A percentile compares a stretch with the other conserved stretches of the same genome.
These are phyloP conservation scores for Crithidia thermophila DNA, from an alignment of 208 protist species.

Conservation along the genomic window DNA sequence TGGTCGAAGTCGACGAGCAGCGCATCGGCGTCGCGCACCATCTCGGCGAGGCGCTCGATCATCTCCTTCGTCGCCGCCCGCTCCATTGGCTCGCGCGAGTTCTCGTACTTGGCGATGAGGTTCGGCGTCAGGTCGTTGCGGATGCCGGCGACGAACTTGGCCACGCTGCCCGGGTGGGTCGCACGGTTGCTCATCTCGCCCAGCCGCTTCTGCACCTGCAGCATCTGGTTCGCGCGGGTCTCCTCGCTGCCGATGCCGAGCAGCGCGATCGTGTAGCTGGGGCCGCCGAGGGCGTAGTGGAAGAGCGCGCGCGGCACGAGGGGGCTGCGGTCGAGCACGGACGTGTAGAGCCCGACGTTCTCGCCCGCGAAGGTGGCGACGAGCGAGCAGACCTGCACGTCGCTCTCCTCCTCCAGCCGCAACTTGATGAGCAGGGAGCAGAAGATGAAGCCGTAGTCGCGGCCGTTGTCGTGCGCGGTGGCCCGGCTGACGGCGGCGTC, in stretches of 20 bases:
- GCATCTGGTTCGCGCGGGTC: slow-evolving; percentile 65
- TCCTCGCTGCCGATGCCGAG: slow-evolving; percentile 73
- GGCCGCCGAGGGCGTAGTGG: slow-evolving; percentile 83
- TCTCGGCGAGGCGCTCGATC: slow-evolving; percentile 62
- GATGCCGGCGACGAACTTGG: slow-evolving; percentile 76
- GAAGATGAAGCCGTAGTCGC: slow-evolving; percentile 68
- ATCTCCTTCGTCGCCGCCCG: slow-evolving; percentile 53
- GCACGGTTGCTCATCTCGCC: slow-evolving; percentile 68
- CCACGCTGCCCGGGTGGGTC: slow-evolving; percentile 71
- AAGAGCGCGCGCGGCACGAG: slow-evolving; percentile 74
- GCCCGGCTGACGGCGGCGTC: slow-evolving; percentile 43
- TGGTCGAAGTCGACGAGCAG: slow-evolving; percentile 74
- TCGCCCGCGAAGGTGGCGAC: slow-evolving; percentile 65
- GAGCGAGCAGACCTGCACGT: slow-evolving; percentile 79
- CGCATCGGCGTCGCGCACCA: slow-evolving; percentile 67
- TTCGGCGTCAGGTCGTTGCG: slow-evolving; percentile 60
- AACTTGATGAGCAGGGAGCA: slow-evolving; percentile 77
- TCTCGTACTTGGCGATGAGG: slow-evolving; percentile 56
- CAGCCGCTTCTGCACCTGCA: slow-evolving; percentile 67
- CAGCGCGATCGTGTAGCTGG: slow-evolving; percentile 81
- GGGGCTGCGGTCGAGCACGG: slow-evolving; percentile 65
- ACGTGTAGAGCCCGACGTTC: slow-evolving; percentile 71
- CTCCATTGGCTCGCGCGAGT: slow-evolving; percentile 31
- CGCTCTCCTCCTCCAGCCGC: slow-evolving; percentile 47
- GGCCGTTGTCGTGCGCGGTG: slow-evolving; percentile 32